phyloP scores from a whole-genome alignment of 169 alveolate species.

The Cyclospora cayetanensis region DNA sequence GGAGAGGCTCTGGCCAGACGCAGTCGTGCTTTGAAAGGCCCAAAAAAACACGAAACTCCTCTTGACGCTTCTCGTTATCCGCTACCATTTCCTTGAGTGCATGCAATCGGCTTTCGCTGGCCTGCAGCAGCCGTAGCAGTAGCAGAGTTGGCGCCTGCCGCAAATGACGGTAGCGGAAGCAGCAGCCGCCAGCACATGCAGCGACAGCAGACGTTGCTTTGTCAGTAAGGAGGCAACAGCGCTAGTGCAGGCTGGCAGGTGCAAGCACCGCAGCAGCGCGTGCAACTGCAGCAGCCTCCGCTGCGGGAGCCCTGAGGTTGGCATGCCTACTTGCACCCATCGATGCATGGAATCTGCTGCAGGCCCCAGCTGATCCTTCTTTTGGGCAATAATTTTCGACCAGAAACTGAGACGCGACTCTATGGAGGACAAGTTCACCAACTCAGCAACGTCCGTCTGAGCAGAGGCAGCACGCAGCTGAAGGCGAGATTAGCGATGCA shows the following conservation, averaged over 20 bases:
- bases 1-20: slow-evolving; percentile 15
- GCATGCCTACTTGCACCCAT: background rate
- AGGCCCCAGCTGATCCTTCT: background rate
- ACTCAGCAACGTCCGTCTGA: background rate
- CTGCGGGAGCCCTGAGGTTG: no score
- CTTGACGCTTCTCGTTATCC: background rate
- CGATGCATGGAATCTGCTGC: background rate
- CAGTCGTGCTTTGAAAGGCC: slow-evolving; percentile 9
- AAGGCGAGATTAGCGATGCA: no score
- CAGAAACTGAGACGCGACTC: background rate
- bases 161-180: background rate
- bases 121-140: background rate
- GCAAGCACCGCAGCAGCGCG: background rate
- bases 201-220: background rate
- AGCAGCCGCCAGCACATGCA: no score
- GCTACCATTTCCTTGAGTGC: background rate
- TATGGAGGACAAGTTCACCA: background rate
- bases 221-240: background rate
- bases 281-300: background rate
- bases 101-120: background rate
- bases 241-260: background rate
- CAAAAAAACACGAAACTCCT: background rate
- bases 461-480: background rate
- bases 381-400: background rate
- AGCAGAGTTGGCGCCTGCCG: background rate